Conservation (phyloP, 352 stramenopile species). For the Phytophthora pini region DNA sequence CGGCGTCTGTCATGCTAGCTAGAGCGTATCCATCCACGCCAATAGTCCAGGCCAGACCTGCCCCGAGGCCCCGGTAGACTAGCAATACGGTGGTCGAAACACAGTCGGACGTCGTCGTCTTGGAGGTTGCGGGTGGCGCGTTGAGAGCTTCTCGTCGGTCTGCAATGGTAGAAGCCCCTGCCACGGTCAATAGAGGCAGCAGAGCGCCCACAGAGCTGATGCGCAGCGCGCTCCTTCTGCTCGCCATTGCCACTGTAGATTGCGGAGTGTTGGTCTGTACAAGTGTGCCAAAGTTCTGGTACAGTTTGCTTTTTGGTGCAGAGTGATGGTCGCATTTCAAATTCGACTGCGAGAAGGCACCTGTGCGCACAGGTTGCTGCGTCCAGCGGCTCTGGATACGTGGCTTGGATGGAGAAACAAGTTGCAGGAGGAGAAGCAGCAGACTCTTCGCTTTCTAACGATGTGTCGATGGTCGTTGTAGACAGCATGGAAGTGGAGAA, state of each 20-base stretch:
- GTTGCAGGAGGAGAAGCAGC: neutral
- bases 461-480: conserved; percentile 14
- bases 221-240: conserved; percentile 13
- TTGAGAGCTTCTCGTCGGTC: conserved; percentile 20
- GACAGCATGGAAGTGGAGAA: conserved; percentile 7
- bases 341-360: conserved; percentile 3
- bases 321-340: conserved; percentile 26
- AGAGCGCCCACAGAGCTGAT: conserved; percentile 16
- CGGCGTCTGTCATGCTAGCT: conserved; percentile 37
- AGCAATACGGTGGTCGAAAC: conserved; percentile 69
- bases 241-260: conserved; percentile 11
- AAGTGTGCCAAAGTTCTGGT: conserved; percentile 15
- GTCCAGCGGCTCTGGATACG: neutral
- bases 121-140: conserved; percentile 24
- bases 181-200: conserved; percentile 28
- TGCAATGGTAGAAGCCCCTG: conserved; percentile 11
- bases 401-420: neutral
- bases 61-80: conserved; percentile 64
- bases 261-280: neutral
- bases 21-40: conserved; percentile 72
- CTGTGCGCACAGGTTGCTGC: neutral
- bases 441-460: conserved; percentile 3
- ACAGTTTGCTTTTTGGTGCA: neutral
- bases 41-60: conserved; percentile 80
- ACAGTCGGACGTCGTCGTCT: conserved; percentile 62